Evolutionary conservation across 208 protist species (phyloP).

Genomic region (Wallacemonas sp.): DNA sequence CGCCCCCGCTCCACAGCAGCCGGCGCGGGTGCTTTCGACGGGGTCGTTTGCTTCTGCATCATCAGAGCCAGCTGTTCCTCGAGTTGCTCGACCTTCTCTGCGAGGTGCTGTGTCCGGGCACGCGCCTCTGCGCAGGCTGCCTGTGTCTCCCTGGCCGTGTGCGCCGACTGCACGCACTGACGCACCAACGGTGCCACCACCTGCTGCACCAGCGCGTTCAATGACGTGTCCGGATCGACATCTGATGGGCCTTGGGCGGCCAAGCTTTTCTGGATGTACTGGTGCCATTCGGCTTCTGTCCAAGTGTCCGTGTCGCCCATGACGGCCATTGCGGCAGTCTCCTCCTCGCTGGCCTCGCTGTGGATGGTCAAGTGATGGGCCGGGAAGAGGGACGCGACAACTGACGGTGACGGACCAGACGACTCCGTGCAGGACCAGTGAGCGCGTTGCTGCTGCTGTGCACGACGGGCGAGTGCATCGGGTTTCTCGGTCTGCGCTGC

Average conservation of each 20-base stretch:
- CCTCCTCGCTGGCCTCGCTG: neutral
- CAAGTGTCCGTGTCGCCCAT: too few relatives aligned
- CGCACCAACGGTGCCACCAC: neutral
- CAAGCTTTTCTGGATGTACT: neutral
- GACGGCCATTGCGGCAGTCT: neutral
- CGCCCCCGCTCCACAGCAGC: neutral
- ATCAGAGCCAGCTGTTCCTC: neutral
- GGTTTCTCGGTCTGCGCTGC: conserved; percentile 3
- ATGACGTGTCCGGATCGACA: too few relatives aligned
- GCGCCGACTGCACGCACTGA: conserved; percentile 2
- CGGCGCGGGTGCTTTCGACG: neutral
- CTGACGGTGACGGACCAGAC: neutral
- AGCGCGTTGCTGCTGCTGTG: neutral
- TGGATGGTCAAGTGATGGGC: neutral
- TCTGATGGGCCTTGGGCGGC: neutral
- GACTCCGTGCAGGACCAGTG: neutral
- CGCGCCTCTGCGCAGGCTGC: neutral
- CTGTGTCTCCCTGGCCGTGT: neutral
- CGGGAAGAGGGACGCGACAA: neutral
- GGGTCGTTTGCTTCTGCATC: neutral
- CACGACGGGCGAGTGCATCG: neutral
- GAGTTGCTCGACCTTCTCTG: neutral
- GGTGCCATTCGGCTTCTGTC: neutral
- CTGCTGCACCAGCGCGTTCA: too few relatives aligned
- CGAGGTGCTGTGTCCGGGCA: neutral